Base-by-base conservation (phyloP, 1,139 yeast species). In the Saccharomyces hybrid region DNA sequence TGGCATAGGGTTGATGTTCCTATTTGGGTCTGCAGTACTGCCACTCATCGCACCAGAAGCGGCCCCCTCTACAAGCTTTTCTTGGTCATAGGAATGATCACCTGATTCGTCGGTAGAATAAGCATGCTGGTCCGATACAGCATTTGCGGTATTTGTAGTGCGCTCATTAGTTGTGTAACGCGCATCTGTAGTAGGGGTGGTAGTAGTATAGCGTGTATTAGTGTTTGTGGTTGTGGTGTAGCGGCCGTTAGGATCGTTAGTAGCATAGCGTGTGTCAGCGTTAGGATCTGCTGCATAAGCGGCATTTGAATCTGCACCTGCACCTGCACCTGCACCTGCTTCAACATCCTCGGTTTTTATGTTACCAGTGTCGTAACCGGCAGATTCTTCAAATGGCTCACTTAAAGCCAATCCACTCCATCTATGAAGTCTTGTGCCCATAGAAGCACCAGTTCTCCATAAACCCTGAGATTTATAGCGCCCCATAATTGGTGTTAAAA, bases 401-500 rank as follows among this genome's bases (percentile, higher is more conserved):
- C 52, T 52, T 24, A 62, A 52, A 16, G 53, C 54, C 24, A 62
- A 42, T 31, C 62, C 63, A 26, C 57, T 54, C 19, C 54, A 50
- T 34, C 61, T 56, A 28, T 61, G 60, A 16, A 62, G 52, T 47
- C 50, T 57, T 7, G 58, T 54, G 19, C 57, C 59, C 56, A 62
- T 55, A 7, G 54, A 34, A 12, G 56, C 38, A 53, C 64, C 64
- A 8, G 53, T 48, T 47, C 56, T 60, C 59, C 60, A 62, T 42
- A 69, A 19, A 48, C 66, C 66, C 2, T 47, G 38, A 16, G 56
- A 50, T 21, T 61, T 62, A 27, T 61, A 59, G 49, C 58, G 53
- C 11, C 48, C 52, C 28, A 55, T 48, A 21, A 70, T 54, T 21
- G 69, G 69, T 52, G 61, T 67, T 34, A 68, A 52, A n/a, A 71